Conservation (phyloP, 345 rosid species). For the Brassica carinata region DNA sequence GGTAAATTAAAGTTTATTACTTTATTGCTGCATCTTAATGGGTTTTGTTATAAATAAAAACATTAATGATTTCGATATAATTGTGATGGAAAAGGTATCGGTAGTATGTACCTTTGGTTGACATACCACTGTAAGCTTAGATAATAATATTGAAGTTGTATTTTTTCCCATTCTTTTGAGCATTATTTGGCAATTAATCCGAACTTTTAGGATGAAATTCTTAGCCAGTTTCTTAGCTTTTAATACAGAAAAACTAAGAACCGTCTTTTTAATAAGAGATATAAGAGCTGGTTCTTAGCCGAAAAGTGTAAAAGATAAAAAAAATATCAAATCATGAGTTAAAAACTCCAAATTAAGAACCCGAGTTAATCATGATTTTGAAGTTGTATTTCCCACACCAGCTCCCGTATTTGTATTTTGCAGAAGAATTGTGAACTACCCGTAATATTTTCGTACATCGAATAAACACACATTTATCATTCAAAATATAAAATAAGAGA, state of each 20-base stretch:
- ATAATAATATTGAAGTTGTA: not conserved
- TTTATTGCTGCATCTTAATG: slow-evolving; percentile 40
- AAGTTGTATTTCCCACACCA: not conserved
- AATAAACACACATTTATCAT: not conserved
- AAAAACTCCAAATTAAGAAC: too few species aligned
- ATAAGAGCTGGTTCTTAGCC: too few species aligned
- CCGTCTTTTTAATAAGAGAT: too few species aligned
- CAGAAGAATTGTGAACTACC: not conserved
- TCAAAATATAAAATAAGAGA: not conserved
- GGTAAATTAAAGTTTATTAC: slow-evolving; percentile 32
- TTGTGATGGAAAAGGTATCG: slow-evolving; percentile 26
- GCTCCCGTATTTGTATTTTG: not conserved
- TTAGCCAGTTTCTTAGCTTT: too few species aligned
- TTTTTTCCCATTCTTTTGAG: too few species aligned
- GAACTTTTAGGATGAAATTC: too few species aligned
- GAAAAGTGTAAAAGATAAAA: too few species aligned
- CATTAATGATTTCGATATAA: slow-evolving; percentile 47
- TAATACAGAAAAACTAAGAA: too few species aligned
- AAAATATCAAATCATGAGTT: too few species aligned
- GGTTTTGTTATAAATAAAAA: slow-evolving; percentile 26
- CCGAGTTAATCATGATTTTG: too few species aligned
- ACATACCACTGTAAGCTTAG: not conserved
- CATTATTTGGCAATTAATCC: too few species aligned
- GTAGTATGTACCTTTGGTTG: slow-evolving; percentile 24
- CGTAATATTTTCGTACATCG: not conserved